Base-by-base conservation (phyloP, 108 stramenopile genomes). In the Skeletonema potamos region DNA sequence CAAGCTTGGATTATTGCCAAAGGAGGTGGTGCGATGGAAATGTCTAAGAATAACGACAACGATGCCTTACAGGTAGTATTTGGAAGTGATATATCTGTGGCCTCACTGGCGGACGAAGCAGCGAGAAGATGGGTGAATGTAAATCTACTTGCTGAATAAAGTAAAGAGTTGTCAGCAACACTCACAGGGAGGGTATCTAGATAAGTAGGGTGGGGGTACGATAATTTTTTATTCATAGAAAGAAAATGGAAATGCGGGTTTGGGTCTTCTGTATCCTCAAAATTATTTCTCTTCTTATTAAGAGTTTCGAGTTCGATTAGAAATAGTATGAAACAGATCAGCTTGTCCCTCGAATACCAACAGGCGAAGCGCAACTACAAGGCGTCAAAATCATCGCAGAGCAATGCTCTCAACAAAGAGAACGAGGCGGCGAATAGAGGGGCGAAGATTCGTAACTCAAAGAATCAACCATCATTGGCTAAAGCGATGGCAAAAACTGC, bases 21-120 rank as follows among this genome's bases (percentile, higher is more conserved):
- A 24, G 46, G 2, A 29, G 58, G 12, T 43, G 7, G 15, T 36
- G 17, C 29, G 18, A 5, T 13, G 11, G 48, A 43, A 20, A 18
- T 62, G 33, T n/a, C 22, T 4, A 6, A 51, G 1, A 3, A 48
- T 48, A 6, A 51, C 48, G 48, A 18, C 17, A 48, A 66, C 0
- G 22, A 46, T 15, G 20, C n/a, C n/a, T n/a, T n/a, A n/a, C n/a
- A 22, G n/a, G 18, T 51, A 22, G 24, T 79, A 20, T 79, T 79
- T 46, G 72, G 78, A 1, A 73, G 66, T 27, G 66, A 79, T 27
- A 32, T 57, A 22, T 54, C 68, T 33, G 66, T 64, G 9, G 54
- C 54, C 12, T 37, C 66, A 11, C 36, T 79, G 26, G 78, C 78
- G 24, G 72, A 79, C 28, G 72, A 79, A 48, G 78, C 78, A 27